Conservation (phyloP, 441 rosid species). For the Dalechampia spathulata region DNA sequence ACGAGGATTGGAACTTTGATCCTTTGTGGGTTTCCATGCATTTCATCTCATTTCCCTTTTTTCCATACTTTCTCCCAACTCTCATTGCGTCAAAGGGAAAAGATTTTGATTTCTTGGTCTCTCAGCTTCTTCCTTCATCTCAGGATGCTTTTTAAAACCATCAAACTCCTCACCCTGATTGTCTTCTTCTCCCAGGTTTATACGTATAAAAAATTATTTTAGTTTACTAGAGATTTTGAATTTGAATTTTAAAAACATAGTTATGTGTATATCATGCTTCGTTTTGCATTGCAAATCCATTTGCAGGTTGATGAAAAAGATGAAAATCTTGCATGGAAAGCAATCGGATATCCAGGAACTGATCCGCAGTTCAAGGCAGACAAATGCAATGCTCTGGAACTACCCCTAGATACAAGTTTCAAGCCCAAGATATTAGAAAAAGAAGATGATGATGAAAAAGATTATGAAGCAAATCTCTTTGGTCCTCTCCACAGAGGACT, state of each 20-base stretch:
- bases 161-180: constrained; percentile 46
- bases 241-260: too few relatives aligned
- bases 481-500: constrained; percentile 62
- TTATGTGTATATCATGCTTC: too few relatives aligned
- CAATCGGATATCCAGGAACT: constrained; percentile 63
- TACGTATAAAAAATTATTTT: too few relatives aligned
- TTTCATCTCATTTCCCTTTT: constrained; percentile 46
- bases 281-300: too few relatives aligned
- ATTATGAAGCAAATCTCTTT: constrained; percentile 23
- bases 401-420: not conserved
- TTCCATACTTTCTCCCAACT: constrained; percentile 37
- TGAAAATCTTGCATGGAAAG: constrained; percentile 58
- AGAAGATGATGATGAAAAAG: not conserved
- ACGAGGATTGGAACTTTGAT: constrained; percentile 59
- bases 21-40: constrained; percentile 46
- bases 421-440: not conserved
- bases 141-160: constrained; percentile 45
- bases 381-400: constrained; percentile 8
- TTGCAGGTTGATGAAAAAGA: constrained; percentile 52
- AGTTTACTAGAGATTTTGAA: too few relatives aligned
- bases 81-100: constrained; percentile 36
- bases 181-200: constrained; percentile 85
- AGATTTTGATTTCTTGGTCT: constrained; percentile 47
- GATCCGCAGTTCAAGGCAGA: constrained; percentile 32
- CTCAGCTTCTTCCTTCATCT: constrained; percentile 35